Percentiles rank a stretch among this genome's conserved stretches.
Evolutionary conservation across 495 filamentous ascomycete species (phyloP).

Genomic region (Amorphotheca resinae): DNA sequence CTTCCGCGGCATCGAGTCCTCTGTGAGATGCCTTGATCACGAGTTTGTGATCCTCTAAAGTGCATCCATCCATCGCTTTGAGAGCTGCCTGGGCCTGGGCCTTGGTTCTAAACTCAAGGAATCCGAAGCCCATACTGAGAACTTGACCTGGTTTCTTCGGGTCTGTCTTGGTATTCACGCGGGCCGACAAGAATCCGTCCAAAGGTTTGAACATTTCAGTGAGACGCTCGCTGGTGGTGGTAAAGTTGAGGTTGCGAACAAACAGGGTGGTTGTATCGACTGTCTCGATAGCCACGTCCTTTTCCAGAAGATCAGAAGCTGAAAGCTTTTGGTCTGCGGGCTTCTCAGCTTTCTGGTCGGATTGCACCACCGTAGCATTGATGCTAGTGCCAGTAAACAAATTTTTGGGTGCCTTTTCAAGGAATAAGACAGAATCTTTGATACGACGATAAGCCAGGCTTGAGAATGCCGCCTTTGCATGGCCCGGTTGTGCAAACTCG

Average conservation of each 20-base stretch:
- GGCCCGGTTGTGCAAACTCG: conserved; percentile 63
- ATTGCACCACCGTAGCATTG: conserved; percentile 4
- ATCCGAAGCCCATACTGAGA: conserved; percentile 94
- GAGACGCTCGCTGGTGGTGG: conserved; percentile 65
- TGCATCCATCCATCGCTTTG: conserved; percentile 73
- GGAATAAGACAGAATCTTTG: conserved; percentile 80
- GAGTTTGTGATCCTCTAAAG: conserved; percentile 75
- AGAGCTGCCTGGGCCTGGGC: conserved; percentile 65
- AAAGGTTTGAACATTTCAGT: conserved; percentile 63
- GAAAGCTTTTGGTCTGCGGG: conserved; percentile 23
- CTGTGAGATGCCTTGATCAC: conserved; percentile 73
- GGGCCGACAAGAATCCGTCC: conserved; percentile 72
- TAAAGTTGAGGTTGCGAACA: conserved; percentile 84
- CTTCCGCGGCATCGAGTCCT: conserved; percentile 74
- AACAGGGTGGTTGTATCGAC: conserved; percentile 69
- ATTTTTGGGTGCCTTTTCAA: conserved; percentile 85
- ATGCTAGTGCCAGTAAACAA: conserved; percentile 46
- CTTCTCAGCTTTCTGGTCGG: conserved; percentile 18
- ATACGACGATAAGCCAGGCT: conserved; percentile 77
- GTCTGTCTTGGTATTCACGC: conserved; percentile 78
- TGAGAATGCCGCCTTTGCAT: conserved; percentile 70
- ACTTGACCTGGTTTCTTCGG: conserved; percentile 70
- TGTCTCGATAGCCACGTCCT: conserved; percentile 37
- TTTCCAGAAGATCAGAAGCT: conserved; percentile 38
- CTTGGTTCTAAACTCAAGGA: conserved; percentile 74